Base-by-base conservation (phyloP, 108 stramenopile genomes). In the Skeletonema costatum region DNA sequence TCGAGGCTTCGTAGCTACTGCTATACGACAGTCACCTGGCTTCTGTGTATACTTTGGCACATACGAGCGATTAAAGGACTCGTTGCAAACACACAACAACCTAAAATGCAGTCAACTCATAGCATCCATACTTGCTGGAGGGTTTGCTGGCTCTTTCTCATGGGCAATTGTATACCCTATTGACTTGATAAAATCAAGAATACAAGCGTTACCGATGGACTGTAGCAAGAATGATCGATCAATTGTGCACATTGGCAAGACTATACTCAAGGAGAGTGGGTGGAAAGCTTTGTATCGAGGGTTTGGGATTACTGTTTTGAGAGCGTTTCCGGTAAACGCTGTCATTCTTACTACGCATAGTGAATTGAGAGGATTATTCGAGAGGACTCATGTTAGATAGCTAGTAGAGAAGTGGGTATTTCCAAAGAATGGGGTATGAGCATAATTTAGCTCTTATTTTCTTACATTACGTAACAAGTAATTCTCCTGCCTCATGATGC, bases 241-340 rank as follows among this genome's bases (percentile, higher is more conserved):
- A 11, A 86, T 89, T 12, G 11, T 44, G 50, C 12, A 38, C n/a
- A 70, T 87, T 13, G 73, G 71, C 39, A 21, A 56, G 17, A 32
- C 61, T 8, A 76, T 93, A 60, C 64, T 93, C 16, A 67, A 73
- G 32, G 72, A 88, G 70, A 48, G 89, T 66, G 93, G 93, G 32
- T 82, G 76, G 78, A 64, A 39, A 53, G 39, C 62, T 51, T 81
- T 98, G 11, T 95, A 92, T 66, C 86, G 96, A 19, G 97, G 97
- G 32, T 67, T 96, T 32, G 75, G 87, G 19, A 76, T 96, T 11
- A 94, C 97, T 14, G 32, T 96, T 42, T 44, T 93, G 10, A 84
- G 97, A 32, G 96, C 97, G 2, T 93, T 97, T 61, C 97, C 97
- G 2, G 96, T 97, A 25, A 98, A 98, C 85, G 96, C 80, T 9